Evolutionary conservation across 331 rosid genomes (phyloP), one percentile per base, ranked within the genome.

Genomic region (Prunus yedoensis): DNA sequence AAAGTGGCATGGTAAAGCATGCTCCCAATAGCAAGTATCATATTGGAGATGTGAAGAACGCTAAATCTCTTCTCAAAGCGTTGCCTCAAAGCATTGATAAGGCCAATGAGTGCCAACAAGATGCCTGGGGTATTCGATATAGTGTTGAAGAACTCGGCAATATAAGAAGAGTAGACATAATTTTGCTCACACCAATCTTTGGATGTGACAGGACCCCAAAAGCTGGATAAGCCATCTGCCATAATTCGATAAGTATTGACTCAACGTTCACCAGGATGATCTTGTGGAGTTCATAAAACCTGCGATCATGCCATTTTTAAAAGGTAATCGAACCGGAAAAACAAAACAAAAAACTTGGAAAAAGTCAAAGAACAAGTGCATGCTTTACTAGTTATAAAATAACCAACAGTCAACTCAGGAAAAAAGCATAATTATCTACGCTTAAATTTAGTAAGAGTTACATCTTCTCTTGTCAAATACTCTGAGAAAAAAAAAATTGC

Each of bases 141-240:
- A 30, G 98, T 93, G 89, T 93, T 89, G 74, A 38, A 90, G 74
- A 93, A 90, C 66, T 93, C 98, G 0, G 96, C 96, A 79, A 93
- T 83, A 65, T 87, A 90, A 30, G 98, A 87, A 8, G 96, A 93
- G 78, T 81, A 66, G 28, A 85, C 91, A 81, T 90, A 90, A 67
- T 93, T 93, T 70, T 78, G 77, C 90, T 93, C 98, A 18, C 98
- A 93, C 67, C 86, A 89, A 77, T 89, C 95, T 4, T 93, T 87
- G 32, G 98, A 90, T n/a, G 96, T 93, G 56, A 93, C 93, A 66
- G 93, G 98, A 85, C 98, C 96, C 98, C 98, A 90, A 79, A 93
- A 93, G 82, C 90, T 93, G 41, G 95, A 83, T 78, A 84, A 76
- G 18, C 83, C 82, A 70, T 88, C 89, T 15, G 86, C 88, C 98